phyloP scores from a whole-genome alignment of 116 monocot genomes.

The Dioscorea cayenensis region DNA sequence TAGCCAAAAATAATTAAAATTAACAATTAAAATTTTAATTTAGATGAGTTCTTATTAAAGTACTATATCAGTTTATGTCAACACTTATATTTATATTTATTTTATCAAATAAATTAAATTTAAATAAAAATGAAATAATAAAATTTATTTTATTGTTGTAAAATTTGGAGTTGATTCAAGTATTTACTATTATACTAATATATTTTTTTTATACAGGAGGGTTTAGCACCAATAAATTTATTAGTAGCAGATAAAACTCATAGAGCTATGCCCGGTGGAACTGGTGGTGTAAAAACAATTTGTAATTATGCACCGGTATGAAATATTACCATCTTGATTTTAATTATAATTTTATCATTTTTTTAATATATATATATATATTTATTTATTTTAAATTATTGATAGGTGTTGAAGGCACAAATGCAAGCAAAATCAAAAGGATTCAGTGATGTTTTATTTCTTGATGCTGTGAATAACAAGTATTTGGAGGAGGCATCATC shows the following conservation, averaged over 20 bases:
- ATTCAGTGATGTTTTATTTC: constrained; percentile 69
- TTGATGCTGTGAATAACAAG: constrained; percentile 57
- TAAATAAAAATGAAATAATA: too few relatives aligned
- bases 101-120: too few relatives aligned
- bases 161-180: too few relatives aligned
- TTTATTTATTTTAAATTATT: background rate
- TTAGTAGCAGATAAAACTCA: constrained; percentile 32
- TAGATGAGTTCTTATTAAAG: too few relatives aligned
- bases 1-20: too few relatives aligned
- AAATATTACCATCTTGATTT: background rate
- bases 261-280: constrained; percentile 62
- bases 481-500: constrained; percentile 79
- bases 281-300: constrained; percentile 68
- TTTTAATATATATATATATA: background rate
- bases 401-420: constrained; percentile 74
- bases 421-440: constrained; percentile 53
- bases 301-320: constrained; percentile 75
- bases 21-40: background rate
- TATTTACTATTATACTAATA: background rate
- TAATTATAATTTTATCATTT: background rate
- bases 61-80: too few relatives aligned
- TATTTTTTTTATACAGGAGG: constrained; percentile 38
- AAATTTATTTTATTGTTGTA: too few relatives aligned
- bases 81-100: too few relatives aligned
- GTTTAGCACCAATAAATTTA: constrained; percentile 58